Conservation (phyloP, 148 eudicot genomes). For the Rhododendron simsii region DNA sequence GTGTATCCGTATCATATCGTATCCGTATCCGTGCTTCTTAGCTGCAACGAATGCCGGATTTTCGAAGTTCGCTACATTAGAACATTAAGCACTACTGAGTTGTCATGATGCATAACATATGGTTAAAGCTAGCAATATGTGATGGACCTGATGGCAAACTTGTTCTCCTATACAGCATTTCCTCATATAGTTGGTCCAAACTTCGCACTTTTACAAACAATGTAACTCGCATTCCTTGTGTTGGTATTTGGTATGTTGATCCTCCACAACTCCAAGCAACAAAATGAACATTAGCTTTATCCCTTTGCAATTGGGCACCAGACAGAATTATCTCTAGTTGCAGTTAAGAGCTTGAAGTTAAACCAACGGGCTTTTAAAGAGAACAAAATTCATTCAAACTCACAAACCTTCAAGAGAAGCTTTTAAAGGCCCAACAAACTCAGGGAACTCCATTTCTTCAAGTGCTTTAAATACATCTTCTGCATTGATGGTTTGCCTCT, state of each 20-base stretch:
- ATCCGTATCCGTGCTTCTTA: too few species aligned
- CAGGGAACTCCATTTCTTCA: conserved; percentile 82
- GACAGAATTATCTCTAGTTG: background rate
- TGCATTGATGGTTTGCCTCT: conserved; percentile 77
- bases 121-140: background rate
- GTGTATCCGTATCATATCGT: too few species aligned
- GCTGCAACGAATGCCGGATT: background rate
- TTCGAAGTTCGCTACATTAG: background rate
- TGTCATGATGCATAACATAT: background rate
- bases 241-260: background rate
- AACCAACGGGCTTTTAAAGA: background rate
- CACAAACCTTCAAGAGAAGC: conserved; percentile 63
- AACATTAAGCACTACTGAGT: background rate
- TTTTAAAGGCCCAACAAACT: conserved; percentile 67
- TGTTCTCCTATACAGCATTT: background rate
- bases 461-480: conserved; percentile 86
- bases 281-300: background rate
- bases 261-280: background rate
- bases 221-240: background rate
- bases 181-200: background rate
- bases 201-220: background rate
- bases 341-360: background rate
- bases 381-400: background rate
- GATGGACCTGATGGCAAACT: background rate
- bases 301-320: background rate